Evolutionary conservation across 129 eudicot species (phyloP), one percentile per base, ranked within the genome.

Genomic region (Saposhnikovia divaricata): DNA sequence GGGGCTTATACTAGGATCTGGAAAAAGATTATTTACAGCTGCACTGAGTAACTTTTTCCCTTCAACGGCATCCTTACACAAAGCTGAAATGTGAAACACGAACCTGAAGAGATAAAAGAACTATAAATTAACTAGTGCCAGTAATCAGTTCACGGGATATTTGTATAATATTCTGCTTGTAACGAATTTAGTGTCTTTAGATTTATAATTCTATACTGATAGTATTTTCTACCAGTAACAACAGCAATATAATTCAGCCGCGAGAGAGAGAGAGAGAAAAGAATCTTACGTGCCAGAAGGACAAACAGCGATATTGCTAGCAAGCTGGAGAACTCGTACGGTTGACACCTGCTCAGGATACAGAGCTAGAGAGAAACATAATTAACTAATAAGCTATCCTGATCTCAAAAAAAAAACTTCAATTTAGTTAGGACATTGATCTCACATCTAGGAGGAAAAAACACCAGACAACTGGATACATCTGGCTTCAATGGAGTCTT

Each of bases 371-470:
- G 66, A 82, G 38, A 51, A 74, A 78, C 80, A 73, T 40, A 71
- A 61, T 83, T 80, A 83, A 63, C 28, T 11, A 37, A 61, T 68
- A 63, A 70, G 69, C 27, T 43, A 78, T 74, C 72, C 68, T 42
- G 50, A 78, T 50, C 8, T 77, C 6, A 37, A 65, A 72, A 79
- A 18, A 74, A 18, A 74, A 75, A 55, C 16, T 23, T 48, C 11
- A 80, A 50, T 25, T 28, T 27, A 19, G 7, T 16, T 59, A n/a
- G 45, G 11, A 66, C 40, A 79, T 3, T 31, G 31, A 81, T 80
- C 94, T 86, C 84, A 95, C 99, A 90, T 90, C 83, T 86, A 65
- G 99, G 99, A 85, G 99, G 99, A 80, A 72, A 89, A 73, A 92
- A 88, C 79, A 90, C 92, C 84, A 95, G 79, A 85, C 92, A 90